A percentile compares a stretch with the other conserved stretches of the same genome.
phyloP scores from a whole-genome alignment of 176 grass and related monocot species.

The Triticum urartu region DNA sequence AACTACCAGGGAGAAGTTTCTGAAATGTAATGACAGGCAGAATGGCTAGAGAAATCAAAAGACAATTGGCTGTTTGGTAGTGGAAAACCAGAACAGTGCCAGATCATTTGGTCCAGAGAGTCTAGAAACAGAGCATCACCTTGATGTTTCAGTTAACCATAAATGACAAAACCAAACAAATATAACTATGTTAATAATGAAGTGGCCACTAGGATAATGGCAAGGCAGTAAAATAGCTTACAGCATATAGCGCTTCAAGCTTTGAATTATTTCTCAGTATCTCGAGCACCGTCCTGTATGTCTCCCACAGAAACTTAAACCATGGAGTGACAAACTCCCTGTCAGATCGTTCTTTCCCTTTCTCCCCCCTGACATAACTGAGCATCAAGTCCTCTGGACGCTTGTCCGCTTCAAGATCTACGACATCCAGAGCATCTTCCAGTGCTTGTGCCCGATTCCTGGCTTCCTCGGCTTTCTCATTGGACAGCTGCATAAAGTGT shows the following conservation, averaged over 20 bases:
- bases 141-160: not conserved
- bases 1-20: not conserved
- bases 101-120: not conserved
- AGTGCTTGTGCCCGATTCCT: slow-evolving; percentile 66
- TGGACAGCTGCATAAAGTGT: slow-evolving; percentile 91
- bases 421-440: slow-evolving; percentile 96
- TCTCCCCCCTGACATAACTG: slow-evolving; percentile 92
- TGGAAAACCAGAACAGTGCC: not conserved
- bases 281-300: slow-evolving; percentile 90
- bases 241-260: slow-evolving; percentile 89
- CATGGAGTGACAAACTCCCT: slow-evolving; percentile 91
- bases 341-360: slow-evolving; percentile 89
- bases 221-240: slow-evolving; percentile 39
- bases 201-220: not conserved
- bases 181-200: not conserved
- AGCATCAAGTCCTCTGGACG: slow-evolving; percentile 97
- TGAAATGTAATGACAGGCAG: not conserved
- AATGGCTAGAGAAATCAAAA: not conserved
- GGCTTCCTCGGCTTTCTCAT: slow-evolving; percentile 86
- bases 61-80: not conserved
- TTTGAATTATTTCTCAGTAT: slow-evolving; percentile 97
- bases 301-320: slow-evolving; percentile 99
- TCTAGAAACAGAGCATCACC: not conserved
- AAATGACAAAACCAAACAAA: slow-evolving; percentile 11
- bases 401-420: slow-evolving; percentile 93